Conservation (phyloP, 1,139 yeast genomes). For the Protomyces lactucae-debilis region DNA sequence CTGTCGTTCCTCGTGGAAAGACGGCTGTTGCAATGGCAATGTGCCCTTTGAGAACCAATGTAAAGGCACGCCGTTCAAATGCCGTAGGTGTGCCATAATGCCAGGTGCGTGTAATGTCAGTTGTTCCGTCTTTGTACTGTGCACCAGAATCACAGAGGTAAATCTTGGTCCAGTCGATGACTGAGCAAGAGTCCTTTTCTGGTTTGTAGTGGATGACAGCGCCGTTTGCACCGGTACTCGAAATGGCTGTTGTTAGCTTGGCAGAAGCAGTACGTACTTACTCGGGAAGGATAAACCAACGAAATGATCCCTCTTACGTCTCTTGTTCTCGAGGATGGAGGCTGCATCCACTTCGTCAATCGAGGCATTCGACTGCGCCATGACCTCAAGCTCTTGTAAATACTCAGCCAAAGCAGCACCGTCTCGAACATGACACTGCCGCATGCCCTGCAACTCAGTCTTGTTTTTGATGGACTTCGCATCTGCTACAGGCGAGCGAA, state of each 20-base stretch:
- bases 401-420: slow-evolving; percentile 75
- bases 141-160: slow-evolving; percentile 91
- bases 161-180: slow-evolving; percentile 69
- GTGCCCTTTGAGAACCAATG: slow-evolving; percentile 88
- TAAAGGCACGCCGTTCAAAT: slow-evolving; percentile 70
- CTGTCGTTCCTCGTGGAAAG: slow-evolving; percentile 85
- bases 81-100: slow-evolving; percentile 68
- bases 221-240: slow-evolving; percentile 89
- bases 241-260: slow-evolving; percentile 48
- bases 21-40: slow-evolving; percentile 68
- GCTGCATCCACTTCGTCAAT: slow-evolving; percentile 80
- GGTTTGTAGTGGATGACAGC: slow-evolving; percentile 92
- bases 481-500: slow-evolving; percentile 59
- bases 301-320: slow-evolving; percentile 51
- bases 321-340: slow-evolving; percentile 56
- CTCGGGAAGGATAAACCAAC: slow-evolving; percentile 80
- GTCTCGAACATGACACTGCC: slow-evolving; percentile 74
- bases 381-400: slow-evolving; percentile 80
- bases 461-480: slow-evolving; percentile 75
- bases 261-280: background rate
- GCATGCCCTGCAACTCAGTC: slow-evolving; percentile 70
- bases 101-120: slow-evolving; percentile 90
- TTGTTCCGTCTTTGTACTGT: slow-evolving; percentile 87
- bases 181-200: slow-evolving; percentile 52
- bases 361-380: slow-evolving; percentile 50